Evolutionary conservation across 257 asterid genomes (phyloP), one percentile per base, ranked within the genome.

Genomic region (Paraleonurus japonicus): DNA sequence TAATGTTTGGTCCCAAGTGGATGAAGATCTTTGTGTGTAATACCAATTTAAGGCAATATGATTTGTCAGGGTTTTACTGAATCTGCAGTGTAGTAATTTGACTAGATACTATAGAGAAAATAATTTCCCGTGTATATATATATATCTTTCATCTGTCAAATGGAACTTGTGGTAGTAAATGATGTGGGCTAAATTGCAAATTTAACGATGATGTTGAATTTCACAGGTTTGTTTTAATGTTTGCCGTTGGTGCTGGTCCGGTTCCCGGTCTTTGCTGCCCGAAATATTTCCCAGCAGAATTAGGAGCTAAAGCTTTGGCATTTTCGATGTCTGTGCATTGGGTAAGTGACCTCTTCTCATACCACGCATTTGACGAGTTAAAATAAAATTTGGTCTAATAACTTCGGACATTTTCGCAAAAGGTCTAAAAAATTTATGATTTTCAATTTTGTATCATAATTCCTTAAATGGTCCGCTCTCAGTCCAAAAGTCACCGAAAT

Each of bases 171-270:
- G 13, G 3, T 7, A 9, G 30, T 28, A 69, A 22, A 15, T 53
- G 57, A 27, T 19, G 53, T 59, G 20, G 12, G 2, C 16, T 12
- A 53, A 53, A 30, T 48, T 20, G 50, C 22, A 58, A 20, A 60
- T 20, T 67, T 27, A 13, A 3, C 47, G 54, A 72, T 32, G 57
- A 71, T 54, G 35, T n/a, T 66, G 48, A 57, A 26, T 32, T 74
- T 15, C 78, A 79, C 90, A 92, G 98, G 83, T 92, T 90, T 78
- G 96, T 92, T 67, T 76, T 85, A 48, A 83, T 86, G 81, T 92
- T 90, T 84, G 90, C 98, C 33, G 79, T 87, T 76, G 98, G 97
- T 58, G 98, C 98, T 59, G 98, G 98, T 76, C 98, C 97, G 37
- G 98, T 92, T 27, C 98, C 98, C 28, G 80, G 81, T 68, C 98